A percentile compares a stretch with the other conserved stretches of the same genome.
These are phyloP conservation scores for Populus pruinosa DNA, from an alignment of 345 rosid species.

Conservation along the genomic window DNA sequence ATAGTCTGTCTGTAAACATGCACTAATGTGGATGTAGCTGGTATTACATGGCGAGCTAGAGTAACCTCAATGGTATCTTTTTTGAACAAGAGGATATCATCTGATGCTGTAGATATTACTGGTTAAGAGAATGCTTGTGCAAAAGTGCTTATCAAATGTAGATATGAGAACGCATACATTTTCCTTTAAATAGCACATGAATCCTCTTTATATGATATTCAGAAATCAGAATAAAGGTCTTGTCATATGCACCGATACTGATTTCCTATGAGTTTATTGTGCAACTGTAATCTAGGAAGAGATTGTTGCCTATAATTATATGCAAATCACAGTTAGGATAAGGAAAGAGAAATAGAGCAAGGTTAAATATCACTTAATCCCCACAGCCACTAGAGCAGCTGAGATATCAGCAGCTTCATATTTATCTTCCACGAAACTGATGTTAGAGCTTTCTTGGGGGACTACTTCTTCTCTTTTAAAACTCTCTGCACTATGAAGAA, in stretches of 20 bases:
- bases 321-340: constrained; percentile 2
- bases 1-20: too few relatives aligned
- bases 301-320: constrained; percentile 4
- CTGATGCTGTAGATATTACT: neutral
- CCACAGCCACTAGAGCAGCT: constrained; percentile 42
- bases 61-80: neutral
- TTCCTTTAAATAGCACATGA: neutral
- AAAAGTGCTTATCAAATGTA: neutral
- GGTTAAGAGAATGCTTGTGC: neutral
- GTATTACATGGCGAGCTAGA: neutral
- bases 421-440: constrained; percentile 36
- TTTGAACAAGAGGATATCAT: neutral
- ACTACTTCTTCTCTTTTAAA: constrained; percentile 58
- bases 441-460: constrained; percentile 44
- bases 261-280: constrained; percentile 2
- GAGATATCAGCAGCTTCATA: constrained; percentile 45
- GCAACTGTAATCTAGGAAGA: constrained; percentile 4
- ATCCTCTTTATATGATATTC: neutral
- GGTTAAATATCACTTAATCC: constrained; percentile 37
- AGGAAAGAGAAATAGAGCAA: neutral
- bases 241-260: neutral
- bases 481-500: constrained; percentile 51
- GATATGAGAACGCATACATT: neutral
- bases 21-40: neutral
- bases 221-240: neutral